Base-by-base conservation (phyloP, 306 rosid species). In the Datisca glomerata region DNA sequence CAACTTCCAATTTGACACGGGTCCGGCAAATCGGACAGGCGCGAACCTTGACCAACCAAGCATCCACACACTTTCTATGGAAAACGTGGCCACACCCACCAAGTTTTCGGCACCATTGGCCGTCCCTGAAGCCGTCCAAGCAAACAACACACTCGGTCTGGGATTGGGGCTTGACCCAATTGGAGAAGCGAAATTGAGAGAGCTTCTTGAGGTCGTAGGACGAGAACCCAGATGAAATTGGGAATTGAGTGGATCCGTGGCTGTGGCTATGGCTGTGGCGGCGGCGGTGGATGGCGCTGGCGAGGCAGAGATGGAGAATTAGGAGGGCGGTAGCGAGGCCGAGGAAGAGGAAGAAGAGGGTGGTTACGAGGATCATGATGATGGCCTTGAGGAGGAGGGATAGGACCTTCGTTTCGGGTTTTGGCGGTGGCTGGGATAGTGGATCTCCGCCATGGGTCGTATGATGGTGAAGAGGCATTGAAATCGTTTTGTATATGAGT, bases 11-110 rank as follows among this genome's bases (percentile, higher is more conserved):
- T 35, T 78, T 67, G 39, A 89, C 93, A 9, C 73, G 73, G 3
- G 83, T 53, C 17, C 98, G 75, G 66, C 95, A 84, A 21, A 75
- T 67, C 43, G 98, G 95, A 27, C 98, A 89, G 0, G 81, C 74
- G 3, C 86, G 66, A 8, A 65, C 73, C 73, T 75, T 89, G 2
- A 78, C 28, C 18, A 89, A 56, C 95, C 98, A 89, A 35, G 77
- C 45, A 59, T 89, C 98, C 18, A 89, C 47, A 29, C 93, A 89
- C 14, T 68, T 60, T 17, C 78, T 63, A 19, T 89, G 95, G 16
- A 83, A 84, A 19, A 80, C 45, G 50, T 89, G 95, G 15, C 78
- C 56, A 35, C 95, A 89, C 0, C 41, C 75, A 6, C 51, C 21
- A 38, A 89, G 93, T 24, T 56, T 70, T 11, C 95, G 25, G 61